These are phyloP conservation scores for Neonectria punicea DNA, from an alignment of 2,329 filamentous ascomycete species.

Conservation along the genomic window DNA sequence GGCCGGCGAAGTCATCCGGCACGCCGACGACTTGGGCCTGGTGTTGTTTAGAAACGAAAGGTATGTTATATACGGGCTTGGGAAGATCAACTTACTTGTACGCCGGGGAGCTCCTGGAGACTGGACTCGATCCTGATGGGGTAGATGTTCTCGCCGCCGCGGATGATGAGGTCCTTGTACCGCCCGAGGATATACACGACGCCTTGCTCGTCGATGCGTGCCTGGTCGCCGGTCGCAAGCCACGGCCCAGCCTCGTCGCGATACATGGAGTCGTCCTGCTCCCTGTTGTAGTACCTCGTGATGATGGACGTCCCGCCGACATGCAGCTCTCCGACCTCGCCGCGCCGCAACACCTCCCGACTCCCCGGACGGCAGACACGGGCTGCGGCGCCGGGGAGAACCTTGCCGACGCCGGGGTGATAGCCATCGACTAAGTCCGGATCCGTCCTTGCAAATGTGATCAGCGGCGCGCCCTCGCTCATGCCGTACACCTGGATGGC, in stretches of 20 bases:
- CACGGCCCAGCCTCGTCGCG: constrained; percentile 47
- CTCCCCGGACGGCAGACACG: constrained; percentile 50
- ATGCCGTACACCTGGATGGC: constrained; percentile 56
- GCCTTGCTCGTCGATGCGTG: constrained; percentile 50
- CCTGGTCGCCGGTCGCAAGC: constrained; percentile 56
- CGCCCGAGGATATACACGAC: constrained; percentile 53
- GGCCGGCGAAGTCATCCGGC: constrained; percentile 57
- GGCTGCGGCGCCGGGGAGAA: constrained; percentile 52
- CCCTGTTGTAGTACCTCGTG: constrained; percentile 45
- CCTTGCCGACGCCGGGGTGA: constrained; percentile 55
- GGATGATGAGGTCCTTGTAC: constrained; percentile 59
- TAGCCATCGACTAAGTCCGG: constrained; percentile 45
- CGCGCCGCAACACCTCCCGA: constrained; percentile 42
- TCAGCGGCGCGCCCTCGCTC: constrained; percentile 56
- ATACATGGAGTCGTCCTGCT: constrained; percentile 48
- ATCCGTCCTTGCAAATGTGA: constrained; percentile 52
- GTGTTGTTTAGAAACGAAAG: constrained; percentile 23
- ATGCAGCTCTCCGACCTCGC: constrained; percentile 54
- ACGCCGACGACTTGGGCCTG: constrained; percentile 56
- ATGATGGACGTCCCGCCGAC: constrained; percentile 51
- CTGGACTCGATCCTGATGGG: constrained; percentile 50
- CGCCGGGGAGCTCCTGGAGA: constrained; percentile 48
- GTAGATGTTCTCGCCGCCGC: constrained; percentile 57
- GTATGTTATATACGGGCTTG: background rate
- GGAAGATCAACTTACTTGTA: constrained; percentile 36